Evolutionary conservation across 257 asterid genomes (phyloP).

Genomic region (Ocimum tenuiflorum): DNA sequence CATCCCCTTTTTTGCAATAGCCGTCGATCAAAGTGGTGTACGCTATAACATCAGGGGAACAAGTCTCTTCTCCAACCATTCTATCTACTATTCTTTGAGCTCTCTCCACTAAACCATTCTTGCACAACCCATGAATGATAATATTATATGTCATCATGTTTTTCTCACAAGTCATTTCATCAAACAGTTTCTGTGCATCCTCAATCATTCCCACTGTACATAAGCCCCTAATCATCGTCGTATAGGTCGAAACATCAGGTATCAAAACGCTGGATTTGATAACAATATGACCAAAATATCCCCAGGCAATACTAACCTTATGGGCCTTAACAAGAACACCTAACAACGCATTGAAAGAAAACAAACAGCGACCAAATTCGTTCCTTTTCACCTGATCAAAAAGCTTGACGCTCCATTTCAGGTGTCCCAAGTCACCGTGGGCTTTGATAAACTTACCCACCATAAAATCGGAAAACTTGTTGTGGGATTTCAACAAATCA

Average conservation of each 20-base stretch:
- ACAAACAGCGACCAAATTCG: constrained; percentile 34
- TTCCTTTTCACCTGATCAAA: constrained; percentile 24
- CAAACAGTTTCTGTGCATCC: constrained; percentile 41
- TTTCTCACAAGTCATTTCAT: constrained; percentile 31
- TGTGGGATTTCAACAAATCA: constrained; percentile 27
- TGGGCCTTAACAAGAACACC: constrained; percentile 42
- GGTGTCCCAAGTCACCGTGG: constrained; percentile 46
- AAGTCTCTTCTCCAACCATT: constrained; percentile 29
- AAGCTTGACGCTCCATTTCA: constrained; percentile 32
- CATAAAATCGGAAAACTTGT: constrained; percentile 35
- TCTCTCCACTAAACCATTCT: constrained; percentile 33
- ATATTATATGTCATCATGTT: constrained; percentile 33
- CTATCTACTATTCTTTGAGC: constrained; percentile 23
- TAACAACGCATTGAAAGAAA: constrained; percentile 40
- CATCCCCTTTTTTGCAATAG: constrained; percentile 35
- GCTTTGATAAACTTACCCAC: constrained; percentile 47
- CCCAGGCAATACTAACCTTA: constrained; percentile 30
- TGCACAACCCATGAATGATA: constrained; percentile 38
- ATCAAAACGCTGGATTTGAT: constrained; percentile 23
- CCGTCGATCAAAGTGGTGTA: constrained; percentile 44
- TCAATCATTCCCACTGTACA: constrained; percentile 40
- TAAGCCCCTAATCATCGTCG: constrained; percentile 36
- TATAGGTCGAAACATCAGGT: constrained; percentile 41
- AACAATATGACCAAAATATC: constrained; percentile 30
- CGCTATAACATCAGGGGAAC: constrained; percentile 30